phyloP scores from a whole-genome alignment of 768 basidiomycete genomes.

The Lentinula boryana region DNA sequence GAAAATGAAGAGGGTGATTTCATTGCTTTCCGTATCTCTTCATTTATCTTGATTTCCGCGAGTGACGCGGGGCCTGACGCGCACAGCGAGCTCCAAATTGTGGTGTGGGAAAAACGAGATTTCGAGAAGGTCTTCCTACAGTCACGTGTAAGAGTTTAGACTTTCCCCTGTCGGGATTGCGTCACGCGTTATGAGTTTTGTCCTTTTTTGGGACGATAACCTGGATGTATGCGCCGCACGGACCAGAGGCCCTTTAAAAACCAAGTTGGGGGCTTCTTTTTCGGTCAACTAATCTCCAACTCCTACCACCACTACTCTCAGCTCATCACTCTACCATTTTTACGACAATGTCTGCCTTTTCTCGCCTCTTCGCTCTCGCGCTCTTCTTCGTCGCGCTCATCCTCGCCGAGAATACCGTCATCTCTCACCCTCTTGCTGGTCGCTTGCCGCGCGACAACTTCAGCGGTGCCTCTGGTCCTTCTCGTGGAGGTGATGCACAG shows the following conservation, averaged over 20 bases:
- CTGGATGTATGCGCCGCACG: constrained; percentile 5
- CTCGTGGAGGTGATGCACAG: background rate
- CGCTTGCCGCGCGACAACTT: background rate
- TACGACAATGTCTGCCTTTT: background rate
- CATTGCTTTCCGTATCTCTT: background rate
- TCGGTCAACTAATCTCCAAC: constrained; percentile 6
- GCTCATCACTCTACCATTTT: constrained; percentile 12
- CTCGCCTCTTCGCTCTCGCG: background rate
- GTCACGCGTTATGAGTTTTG: constrained; percentile 1
- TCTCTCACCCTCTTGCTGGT: background rate
- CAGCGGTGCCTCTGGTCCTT: background rate
- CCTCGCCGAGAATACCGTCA: background rate
- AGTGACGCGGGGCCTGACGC: background rate
- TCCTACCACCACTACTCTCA: constrained; percentile 17
- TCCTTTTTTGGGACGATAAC: constrained; percentile 7
- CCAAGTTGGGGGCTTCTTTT: background rate
- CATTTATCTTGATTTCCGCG: background rate
- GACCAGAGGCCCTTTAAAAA: background rate
- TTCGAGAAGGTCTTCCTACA: background rate
- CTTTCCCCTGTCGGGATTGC: background rate
- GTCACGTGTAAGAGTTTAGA: background rate
- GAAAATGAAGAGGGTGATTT: background rate
- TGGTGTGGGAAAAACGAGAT: background rate
- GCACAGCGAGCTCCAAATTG: background rate
- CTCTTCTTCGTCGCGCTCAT: background rate